Conservation (phyloP, 345 rosid genomes). For the Viola odorata region DNA sequence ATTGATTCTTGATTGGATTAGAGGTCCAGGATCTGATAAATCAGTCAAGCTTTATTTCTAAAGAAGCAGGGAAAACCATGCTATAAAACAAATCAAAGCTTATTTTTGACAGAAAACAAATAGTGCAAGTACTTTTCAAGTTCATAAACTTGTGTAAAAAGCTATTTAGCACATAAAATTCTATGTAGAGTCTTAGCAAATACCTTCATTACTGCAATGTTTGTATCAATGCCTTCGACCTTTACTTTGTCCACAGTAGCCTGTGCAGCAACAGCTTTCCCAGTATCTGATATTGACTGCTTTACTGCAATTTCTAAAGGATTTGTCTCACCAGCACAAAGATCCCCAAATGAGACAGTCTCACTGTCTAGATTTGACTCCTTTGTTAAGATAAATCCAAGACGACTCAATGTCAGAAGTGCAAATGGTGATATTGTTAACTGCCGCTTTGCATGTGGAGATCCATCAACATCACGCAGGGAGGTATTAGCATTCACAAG, state of each 20-base stretch:
- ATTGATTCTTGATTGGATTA: background rate
- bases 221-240: conserved; percentile 93
- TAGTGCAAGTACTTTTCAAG: no score
- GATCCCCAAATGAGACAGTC: conserved; percentile 43
- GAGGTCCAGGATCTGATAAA: conserved; percentile 1
- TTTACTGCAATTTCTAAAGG: conserved; percentile 73
- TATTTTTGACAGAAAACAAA: no score
- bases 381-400: conserved; percentile 54
- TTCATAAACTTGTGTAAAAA: no score
- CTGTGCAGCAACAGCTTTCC: conserved; percentile 85
- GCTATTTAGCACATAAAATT: no score
- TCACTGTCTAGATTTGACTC: conserved; percentile 40
- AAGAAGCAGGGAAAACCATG: background rate
- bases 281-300: conserved; percentile 60
- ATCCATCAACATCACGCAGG: conserved; percentile 28
- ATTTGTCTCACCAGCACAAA: conserved; percentile 75
- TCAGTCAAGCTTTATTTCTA: conserved; percentile 3
- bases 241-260: conserved; percentile 93
- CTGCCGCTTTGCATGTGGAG: conserved; percentile 41
- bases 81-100: no score
- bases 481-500: conserved; percentile 36
- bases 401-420: conserved; percentile 49
- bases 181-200: background rate
- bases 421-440: conserved; percentile 50
- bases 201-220: conserved; percentile 83